phyloP scores from a whole-genome alignment of 257 asterid species.

The Primulina huaijiensis region DNA sequence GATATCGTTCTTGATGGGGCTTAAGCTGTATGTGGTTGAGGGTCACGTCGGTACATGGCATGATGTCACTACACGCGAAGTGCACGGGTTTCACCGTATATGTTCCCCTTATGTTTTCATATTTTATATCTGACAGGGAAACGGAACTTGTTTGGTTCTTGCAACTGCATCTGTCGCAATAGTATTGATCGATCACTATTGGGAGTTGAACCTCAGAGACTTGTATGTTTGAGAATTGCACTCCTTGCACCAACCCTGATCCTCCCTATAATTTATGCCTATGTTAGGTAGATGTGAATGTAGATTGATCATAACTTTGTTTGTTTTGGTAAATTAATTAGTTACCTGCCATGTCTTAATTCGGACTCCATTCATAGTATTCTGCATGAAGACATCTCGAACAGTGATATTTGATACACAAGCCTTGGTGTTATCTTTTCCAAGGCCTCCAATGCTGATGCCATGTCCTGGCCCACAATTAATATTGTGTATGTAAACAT shows the following conservation, averaged over 20 bases:
- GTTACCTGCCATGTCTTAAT: slow-evolving; percentile 15
- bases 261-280: slow-evolving; percentile 60
- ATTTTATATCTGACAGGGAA: slow-evolving; percentile 76
- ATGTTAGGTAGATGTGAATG: too few relatives aligned
- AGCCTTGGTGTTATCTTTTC: slow-evolving; percentile 31
- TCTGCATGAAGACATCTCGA: slow-evolving; percentile 17
- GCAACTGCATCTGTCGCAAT: slow-evolving; percentile 71
- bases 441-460: slow-evolving; percentile 31
- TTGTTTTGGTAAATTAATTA: too few relatives aligned
- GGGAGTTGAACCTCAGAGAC: slow-evolving; percentile 78
- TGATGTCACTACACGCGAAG: too few relatives aligned
- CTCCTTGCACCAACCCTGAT: slow-evolving; percentile 74
- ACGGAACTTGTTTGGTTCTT: slow-evolving; percentile 74
- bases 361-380: slow-evolving; percentile 29
- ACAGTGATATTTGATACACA: slow-evolving; percentile 33
- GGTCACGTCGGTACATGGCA: too few relatives aligned
- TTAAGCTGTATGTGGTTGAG: slow-evolving; percentile 39
- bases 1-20: slow-evolving; percentile 44
- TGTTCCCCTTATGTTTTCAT: slow-evolving; percentile 68
- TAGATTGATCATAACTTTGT: too few relatives aligned
- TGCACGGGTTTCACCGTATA: slow-evolving; percentile 51
- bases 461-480: slow-evolving; percentile 37
- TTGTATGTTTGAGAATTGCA: slow-evolving; percentile 77
- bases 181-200: slow-evolving; percentile 81
- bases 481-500: slow-evolving; percentile 25